Conservation (phyloP, 2,329 filamentous ascomycete species). For the Mollisia scopiformis region DNA sequence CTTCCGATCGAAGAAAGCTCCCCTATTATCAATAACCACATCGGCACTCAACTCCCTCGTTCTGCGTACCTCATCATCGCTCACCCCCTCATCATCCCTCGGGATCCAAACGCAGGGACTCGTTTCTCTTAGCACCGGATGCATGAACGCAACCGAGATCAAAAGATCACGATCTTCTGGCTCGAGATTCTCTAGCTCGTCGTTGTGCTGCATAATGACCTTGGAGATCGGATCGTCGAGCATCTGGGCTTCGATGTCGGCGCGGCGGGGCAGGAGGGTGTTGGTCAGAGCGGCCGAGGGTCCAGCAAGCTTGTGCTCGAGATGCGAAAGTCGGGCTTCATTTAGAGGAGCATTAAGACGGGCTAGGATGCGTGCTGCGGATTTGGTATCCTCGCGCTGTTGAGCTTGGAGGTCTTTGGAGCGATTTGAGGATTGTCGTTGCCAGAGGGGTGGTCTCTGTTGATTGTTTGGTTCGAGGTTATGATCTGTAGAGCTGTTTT, state of each 20-base stretch:
- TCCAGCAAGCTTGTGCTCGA: conserved; percentile 19
- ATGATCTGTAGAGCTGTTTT: conserved; percentile 7
- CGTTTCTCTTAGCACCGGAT: conserved; percentile 79
- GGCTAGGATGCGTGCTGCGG: conserved; percentile 21
- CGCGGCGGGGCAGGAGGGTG: conserved; percentile 38
- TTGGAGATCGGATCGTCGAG: conserved; percentile 27
- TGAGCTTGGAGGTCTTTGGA: conserved; percentile 60
- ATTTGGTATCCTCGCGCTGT: conserved; percentile 47
- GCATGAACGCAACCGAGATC: conserved; percentile 84
- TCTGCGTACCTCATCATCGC: conserved; percentile 83
- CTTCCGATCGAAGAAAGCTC: conserved; percentile 81
- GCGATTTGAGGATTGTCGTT: conserved; percentile 61
- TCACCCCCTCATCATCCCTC: conserved; percentile 82
- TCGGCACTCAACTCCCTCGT: conserved; percentile 61
- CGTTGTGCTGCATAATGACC: conserved; percentile 51
- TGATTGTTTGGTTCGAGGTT: conserved; percentile 10
- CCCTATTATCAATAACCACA: conserved; percentile 92
- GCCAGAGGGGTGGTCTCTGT: conserved; percentile 17
- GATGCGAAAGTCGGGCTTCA: conserved; percentile 23
- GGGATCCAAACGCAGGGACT: conserved; percentile 93
- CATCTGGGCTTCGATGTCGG: conserved; percentile 75
- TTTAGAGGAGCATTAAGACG: conserved; percentile 25
- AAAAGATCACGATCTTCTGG: conserved; percentile 87
- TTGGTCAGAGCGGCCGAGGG: conserved; percentile 11
- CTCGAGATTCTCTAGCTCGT: conserved; percentile 90